Base-by-base conservation (phyloP, 371 early-diverging fungal genomes). In the Apophysomyces ossiformis region DNA sequence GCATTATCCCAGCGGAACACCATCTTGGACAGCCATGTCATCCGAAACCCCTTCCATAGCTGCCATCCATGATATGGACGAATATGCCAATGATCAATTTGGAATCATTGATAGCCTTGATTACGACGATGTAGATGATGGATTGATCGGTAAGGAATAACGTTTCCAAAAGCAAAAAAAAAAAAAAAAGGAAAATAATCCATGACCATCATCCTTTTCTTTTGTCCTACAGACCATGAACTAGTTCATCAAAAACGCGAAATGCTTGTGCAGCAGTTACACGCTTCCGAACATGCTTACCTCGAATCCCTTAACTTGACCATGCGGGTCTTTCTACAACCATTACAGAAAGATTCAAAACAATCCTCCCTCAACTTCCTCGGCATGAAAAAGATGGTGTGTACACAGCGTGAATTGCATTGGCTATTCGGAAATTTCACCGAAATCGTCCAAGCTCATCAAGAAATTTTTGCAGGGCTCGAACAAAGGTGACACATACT, bases 401-500 rank as follows among this genome's bases (percentile, higher is more conserved):
- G 82, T 45, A 82, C 82, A 11, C 74, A 78, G 44, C 66, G 74
- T 9, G 79, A 78, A 59, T 69, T 77, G 46, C 68, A 68, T 9
- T 75, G 79, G 74, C 60, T 82, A 7, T 82, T 82, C 69, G 76
- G 77, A 32, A 82, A 82, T 38, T 70, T 77, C 69, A 77, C 79
- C 38, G 73, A 77, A 37, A 63, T 82, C 7, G 61, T 72, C 6
- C 61, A 73, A 37, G 46, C 70, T 8, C 82, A 82, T 63, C 69
- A 66, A 37, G 63, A 62, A 7, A 71, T 73, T 37, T 54, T 79
- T 11, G 58, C 61, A 11, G 68, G 69, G 26, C 63, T 82, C 32
- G 69, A 79, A 54, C 70, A 72, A 67, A 69, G 81, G 81, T 78
- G 71, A 62, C 54, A 50, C 54, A 50, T 8, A 21, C 21, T 50